Evolutionary conservation across 352 stramenopile genomes (phyloP).

Genomic region (Globisporangium mamillatum): DNA sequence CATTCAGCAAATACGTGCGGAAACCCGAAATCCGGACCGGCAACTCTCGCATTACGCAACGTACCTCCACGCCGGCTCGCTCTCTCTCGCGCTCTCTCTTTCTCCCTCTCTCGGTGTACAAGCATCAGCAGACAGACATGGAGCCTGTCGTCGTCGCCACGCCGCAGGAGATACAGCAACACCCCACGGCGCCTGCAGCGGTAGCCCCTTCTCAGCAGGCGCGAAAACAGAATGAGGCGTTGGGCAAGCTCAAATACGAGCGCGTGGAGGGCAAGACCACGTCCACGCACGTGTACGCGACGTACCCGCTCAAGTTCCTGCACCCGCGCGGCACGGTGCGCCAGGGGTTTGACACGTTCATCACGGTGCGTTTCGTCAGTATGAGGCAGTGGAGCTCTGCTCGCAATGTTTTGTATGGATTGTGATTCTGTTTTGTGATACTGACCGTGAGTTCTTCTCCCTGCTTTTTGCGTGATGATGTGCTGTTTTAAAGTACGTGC

Average conservation of each 20-base stretch:
- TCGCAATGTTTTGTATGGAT: not conserved
- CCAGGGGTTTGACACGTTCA: conserved; percentile 63
- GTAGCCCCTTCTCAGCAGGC: conserved; percentile 3
- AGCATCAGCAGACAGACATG: not conserved
- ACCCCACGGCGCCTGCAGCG: not conserved
- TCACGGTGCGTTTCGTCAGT: conserved; percentile 46
- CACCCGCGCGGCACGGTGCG: conserved; percentile 63
- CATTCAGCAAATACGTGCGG: not conserved
- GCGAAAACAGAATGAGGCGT: conserved; percentile 14
- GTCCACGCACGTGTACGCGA: conserved; percentile 74
- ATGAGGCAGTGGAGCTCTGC: not conserved
- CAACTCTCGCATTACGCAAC: not conserved
- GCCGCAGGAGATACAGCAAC: not conserved
- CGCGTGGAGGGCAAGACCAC: conserved; percentile 57
- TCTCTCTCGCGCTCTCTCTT: not conserved
- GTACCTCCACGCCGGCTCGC: not conserved
- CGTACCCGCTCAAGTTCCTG: conserved; percentile 87
- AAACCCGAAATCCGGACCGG: not conserved
- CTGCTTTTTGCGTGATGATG: not conserved
- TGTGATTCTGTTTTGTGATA: not conserved
- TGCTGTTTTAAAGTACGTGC: conserved; percentile 54
- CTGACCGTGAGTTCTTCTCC: not conserved
- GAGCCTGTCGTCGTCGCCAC: conserved; percentile 1
- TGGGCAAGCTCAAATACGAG: conserved; percentile 67
- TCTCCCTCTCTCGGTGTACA: not conserved